A percentile compares a stretch with the other conserved stretches of the same genome.
phyloP scores from a whole-genome alignment of 2,329 filamentous ascomycete species.

The Sporothrix euskadiensis region DNA sequence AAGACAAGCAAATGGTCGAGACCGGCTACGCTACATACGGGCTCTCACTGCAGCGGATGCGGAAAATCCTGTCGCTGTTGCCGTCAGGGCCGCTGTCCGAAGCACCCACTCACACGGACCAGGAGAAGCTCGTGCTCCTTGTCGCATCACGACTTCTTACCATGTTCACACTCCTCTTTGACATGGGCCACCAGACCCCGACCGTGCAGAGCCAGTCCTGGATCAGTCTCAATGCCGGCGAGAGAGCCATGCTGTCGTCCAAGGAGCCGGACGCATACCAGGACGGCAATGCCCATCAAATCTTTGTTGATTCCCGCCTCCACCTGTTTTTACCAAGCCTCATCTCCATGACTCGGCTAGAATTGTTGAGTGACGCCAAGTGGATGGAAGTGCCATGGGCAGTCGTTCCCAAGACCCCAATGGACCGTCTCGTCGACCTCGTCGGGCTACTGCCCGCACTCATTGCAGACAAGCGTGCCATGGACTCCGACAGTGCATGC shows the following conservation, averaged over 20 bases:
- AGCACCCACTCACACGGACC: neutral
- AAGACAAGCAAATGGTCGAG: neutral
- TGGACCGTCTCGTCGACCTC: slow-evolving; percentile 16
- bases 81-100: neutral
- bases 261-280: slow-evolving; percentile 7
- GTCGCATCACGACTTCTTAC: slow-evolving; percentile 14
- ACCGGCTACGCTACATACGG: slow-evolving; percentile 6
- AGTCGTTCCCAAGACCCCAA: slow-evolving; percentile 8
- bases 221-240: slow-evolving; percentile 6
- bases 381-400: slow-evolving; percentile 17
- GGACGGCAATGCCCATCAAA: neutral
- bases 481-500: neutral
- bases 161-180: slow-evolving; percentile 14
- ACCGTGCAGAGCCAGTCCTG: neutral
- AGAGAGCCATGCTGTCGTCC: slow-evolving; percentile 6
- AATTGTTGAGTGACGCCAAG: neutral
- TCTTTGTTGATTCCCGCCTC: slow-evolving; percentile 12
- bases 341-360: neutral
- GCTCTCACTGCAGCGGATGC: neutral
- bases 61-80: neutral
- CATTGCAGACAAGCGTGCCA: neutral
- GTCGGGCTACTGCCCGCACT: neutral
- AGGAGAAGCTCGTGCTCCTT: neutral
- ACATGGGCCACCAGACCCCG: neutral
- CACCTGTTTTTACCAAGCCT: neutral